These are phyloP conservation scores for Penicillium psychrofluorescens DNA, from an alignment of 495 filamentous ascomycete species.

Conservation along the genomic window DNA sequence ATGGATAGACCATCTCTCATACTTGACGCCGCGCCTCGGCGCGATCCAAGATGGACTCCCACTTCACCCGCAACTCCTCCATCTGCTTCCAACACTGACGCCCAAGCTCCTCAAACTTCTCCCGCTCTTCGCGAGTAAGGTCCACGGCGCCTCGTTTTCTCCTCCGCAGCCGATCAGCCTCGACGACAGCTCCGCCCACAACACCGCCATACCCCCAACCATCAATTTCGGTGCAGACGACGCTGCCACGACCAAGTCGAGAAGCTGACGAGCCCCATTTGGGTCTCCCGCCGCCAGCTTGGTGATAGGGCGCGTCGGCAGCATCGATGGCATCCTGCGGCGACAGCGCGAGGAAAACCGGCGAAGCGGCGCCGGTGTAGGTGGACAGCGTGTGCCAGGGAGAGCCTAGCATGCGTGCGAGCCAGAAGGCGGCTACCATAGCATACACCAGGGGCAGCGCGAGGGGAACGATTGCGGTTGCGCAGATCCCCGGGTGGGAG, in stretches of 20 bases:
- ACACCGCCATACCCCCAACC: constrained; percentile 79
- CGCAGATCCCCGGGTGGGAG: constrained; percentile 81
- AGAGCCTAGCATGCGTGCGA: constrained; percentile 72
- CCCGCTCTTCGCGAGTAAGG: constrained; percentile 55
- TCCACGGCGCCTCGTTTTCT: constrained; percentile 50
- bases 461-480: constrained; percentile 71
- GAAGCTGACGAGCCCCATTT: constrained; percentile 83
- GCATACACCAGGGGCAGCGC: constrained; percentile 53
- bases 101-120: constrained; percentile 69
- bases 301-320: constrained; percentile 39
- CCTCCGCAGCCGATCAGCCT: constrained; percentile 40
- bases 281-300: constrained; percentile 42
- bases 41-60: constrained; percentile 58
- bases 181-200: constrained; percentile 43
- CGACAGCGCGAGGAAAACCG: constrained; percentile 72
- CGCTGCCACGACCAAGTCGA: constrained; percentile 45
- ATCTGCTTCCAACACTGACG: constrained; percentile 72
- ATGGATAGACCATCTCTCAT: no score
- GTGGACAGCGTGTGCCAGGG: constrained; percentile 75
- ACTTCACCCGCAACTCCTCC: constrained; percentile 71
- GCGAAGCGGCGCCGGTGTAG: constrained; percentile 69
- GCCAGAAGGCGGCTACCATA: constrained; percentile 58
- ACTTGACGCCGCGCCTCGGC: constrained; percentile 12
- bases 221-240: constrained; percentile 68
- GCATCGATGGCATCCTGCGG: constrained; percentile 59